A percentile compares a stretch with the other conserved stretches of the same genome.
These are phyloP conservation scores for Nematocida parisii DNA, from an alignment of 371 early-diverging fungal genomes.

Conservation along the genomic window DNA sequence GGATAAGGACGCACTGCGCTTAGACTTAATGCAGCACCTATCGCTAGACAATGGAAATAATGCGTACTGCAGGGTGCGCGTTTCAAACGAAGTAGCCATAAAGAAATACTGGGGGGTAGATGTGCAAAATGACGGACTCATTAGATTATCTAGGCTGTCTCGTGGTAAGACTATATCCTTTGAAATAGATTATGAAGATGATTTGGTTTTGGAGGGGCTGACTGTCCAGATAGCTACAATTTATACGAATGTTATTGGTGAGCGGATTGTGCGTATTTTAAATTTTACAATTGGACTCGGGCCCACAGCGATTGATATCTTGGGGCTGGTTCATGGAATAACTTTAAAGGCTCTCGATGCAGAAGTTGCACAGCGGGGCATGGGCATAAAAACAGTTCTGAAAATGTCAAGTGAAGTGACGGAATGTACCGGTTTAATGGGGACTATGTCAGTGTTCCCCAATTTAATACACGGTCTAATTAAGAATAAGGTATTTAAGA, in stretches of 20 bases:
- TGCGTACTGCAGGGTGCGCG: slow-evolving; percentile 87
- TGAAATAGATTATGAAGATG: slow-evolving; percentile 80
- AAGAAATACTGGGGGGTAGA: slow-evolving; percentile 63
- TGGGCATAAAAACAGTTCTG: slow-evolving; percentile 53
- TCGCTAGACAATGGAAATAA: slow-evolving; percentile 81
- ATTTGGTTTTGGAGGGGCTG: slow-evolving; percentile 75
- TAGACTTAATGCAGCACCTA: slow-evolving; percentile 79
- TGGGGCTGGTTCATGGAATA: slow-evolving; percentile 57
- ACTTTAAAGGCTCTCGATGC: slow-evolving; percentile 60
- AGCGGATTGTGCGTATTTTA: slow-evolving; percentile 87
- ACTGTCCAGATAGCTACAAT: slow-evolving; percentile 92
- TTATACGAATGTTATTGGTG: slow-evolving; percentile 76
- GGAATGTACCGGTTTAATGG: slow-evolving; percentile 26
- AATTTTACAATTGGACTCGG: slow-evolving; percentile 75
- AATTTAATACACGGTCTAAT: slow-evolving; percentile 47
- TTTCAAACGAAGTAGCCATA: slow-evolving; percentile 74
- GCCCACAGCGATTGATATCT: slow-evolving; percentile 54
- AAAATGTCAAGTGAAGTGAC: slow-evolving; percentile 38
- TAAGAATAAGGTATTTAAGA: slow-evolving; percentile 66
- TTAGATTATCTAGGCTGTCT: slow-evolving; percentile 77
- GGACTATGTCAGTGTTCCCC: slow-evolving; percentile 62
- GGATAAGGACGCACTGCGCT: slow-evolving; percentile 80
- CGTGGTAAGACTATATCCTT: slow-evolving; percentile 78
- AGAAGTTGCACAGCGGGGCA: slow-evolving; percentile 58
- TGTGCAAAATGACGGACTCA: slow-evolving; percentile 74